Base-by-base conservation (phyloP, 768 basidiomycete genomes). In the Phlegmacium glaucopus region DNA sequence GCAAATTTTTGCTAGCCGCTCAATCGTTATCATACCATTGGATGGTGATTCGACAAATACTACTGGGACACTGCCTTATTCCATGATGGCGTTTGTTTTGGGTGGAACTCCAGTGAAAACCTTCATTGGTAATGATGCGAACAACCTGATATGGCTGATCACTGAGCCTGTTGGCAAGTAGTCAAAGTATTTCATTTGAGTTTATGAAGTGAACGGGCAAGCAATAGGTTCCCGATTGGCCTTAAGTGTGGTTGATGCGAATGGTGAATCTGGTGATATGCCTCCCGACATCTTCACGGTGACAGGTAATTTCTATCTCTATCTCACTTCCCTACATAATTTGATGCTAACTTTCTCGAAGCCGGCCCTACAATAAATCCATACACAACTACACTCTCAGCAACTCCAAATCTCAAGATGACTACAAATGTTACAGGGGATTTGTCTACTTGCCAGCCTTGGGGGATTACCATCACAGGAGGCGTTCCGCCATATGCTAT, bases 401-500 rank as follows among this genome's bases (percentile, higher is more conserved):
- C 51, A 6, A 32, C 54, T 4, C 54, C 61, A 4, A 43, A 62
- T 13, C 69, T 73, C 44, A 69, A 60, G 0, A 60, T 76, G n/a
- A 49, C 60, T 5, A 48, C 73, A 7, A 76, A 76, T 54, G 61
- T 71, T 39, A 73, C 75, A 0, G 55, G 52, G 8, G 56, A 52
- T 8, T 45, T 77, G 2, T 48, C 61, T 32, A 75, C 76, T 10
- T 80, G 77, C 53, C 55, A 74, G 29, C 71, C 72, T 2, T 77
- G 77, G 76, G 71, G n/a, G 74, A 3, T 77, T 4, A 65, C 60
- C 2, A 65, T 79, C 39, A 68, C 58, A 9, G 77, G 74, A 6
- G 76, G 74, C 9, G 59, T 61, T 0, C 67, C 69, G 28, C 80
- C 78, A 0, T 78, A 77, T 58, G 69, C 52, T 11, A 49, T 78